phyloP scores from a whole-genome alignment of 2,329 filamentous ascomycete species.

The Penicillium expansum region DNA sequence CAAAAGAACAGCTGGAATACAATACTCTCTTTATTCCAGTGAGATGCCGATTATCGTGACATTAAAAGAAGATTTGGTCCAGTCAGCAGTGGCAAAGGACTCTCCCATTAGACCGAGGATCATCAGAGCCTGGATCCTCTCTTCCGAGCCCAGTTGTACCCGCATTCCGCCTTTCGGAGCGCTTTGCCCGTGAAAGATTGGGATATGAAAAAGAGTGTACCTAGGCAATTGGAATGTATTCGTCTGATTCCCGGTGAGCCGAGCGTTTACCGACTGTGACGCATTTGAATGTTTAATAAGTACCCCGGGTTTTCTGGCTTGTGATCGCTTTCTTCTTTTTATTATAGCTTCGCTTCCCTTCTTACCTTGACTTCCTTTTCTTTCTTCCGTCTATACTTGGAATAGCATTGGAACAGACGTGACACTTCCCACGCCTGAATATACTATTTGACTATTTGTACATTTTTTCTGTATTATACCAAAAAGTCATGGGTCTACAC shows the following conservation, averaged over 20 bases:
- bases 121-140: conserved; percentile 36
- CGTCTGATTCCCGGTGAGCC: conserved; percentile 37
- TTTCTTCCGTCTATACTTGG: conserved; percentile 4
- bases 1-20: neutral
- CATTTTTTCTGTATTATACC: conserved; percentile 13
- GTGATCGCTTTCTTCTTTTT: conserved; percentile 22
- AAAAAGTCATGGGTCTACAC: conserved; percentile 40
- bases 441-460: conserved; percentile 10
- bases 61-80: neutral
- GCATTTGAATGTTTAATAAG: conserved; percentile 31
- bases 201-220: neutral
- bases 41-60: conserved; percentile 14
- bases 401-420: conserved; percentile 7
- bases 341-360: conserved; percentile 3
- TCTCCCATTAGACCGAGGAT: conserved; percentile 42
- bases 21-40: neutral
- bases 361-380: conserved; percentile 2
- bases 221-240: conserved; percentile 24
- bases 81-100: conserved; percentile 15
- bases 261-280: conserved; percentile 42
- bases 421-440: conserved; percentile 1
- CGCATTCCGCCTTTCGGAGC: conserved; percentile 28
- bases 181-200: conserved; percentile 28
- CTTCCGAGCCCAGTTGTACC: conserved; percentile 34
- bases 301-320: conserved; percentile 31